These are phyloP conservation scores for Thalassia testudinum DNA, from an alignment of 116 monocot species.

Conservation along the genomic window DNA sequence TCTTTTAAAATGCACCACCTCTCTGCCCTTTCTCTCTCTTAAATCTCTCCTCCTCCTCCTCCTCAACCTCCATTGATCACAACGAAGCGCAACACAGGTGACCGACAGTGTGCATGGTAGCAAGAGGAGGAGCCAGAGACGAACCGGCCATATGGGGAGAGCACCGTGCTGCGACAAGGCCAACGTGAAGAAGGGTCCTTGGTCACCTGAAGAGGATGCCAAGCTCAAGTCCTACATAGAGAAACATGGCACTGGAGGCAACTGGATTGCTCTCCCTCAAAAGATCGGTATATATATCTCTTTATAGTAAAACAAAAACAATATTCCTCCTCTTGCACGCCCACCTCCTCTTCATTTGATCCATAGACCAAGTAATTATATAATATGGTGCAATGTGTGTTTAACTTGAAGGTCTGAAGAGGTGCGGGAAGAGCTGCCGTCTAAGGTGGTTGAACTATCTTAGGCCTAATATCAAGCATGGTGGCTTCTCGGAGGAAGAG, in stretches of 20 bases:
- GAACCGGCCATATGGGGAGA: constrained; percentile 13
- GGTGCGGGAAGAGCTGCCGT: constrained; percentile 70
- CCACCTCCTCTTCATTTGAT: too few relatives aligned
- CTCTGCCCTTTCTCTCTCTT: neutral
- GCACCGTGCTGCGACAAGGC: constrained; percentile 23
- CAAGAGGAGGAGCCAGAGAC: neutral
- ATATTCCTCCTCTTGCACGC: too few relatives aligned
- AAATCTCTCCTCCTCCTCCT: neutral
- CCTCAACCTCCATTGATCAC: neutral
- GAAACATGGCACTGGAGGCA: constrained; percentile 19
- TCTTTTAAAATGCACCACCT: neutral
- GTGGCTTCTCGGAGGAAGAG: constrained; percentile 68
- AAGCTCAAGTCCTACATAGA: constrained; percentile 17
- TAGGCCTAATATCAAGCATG: constrained; percentile 69
- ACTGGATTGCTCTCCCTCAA: constrained; percentile 21
- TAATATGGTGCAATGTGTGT: too few relatives aligned
- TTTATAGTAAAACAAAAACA: too few relatives aligned
- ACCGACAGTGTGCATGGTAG: too few relatives aligned
- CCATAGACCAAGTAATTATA: too few relatives aligned
- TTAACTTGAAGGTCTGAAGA: constrained; percentile 33
- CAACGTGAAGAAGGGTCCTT: constrained; percentile 21
- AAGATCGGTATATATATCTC: constrained; percentile 8
- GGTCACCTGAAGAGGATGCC: constrained; percentile 19
- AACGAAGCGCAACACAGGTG: neutral
- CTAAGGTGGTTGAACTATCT: constrained; percentile 73